phyloP scores from a whole-genome alignment of 805 yeast species.

The Candida stauntonica region DNA sequence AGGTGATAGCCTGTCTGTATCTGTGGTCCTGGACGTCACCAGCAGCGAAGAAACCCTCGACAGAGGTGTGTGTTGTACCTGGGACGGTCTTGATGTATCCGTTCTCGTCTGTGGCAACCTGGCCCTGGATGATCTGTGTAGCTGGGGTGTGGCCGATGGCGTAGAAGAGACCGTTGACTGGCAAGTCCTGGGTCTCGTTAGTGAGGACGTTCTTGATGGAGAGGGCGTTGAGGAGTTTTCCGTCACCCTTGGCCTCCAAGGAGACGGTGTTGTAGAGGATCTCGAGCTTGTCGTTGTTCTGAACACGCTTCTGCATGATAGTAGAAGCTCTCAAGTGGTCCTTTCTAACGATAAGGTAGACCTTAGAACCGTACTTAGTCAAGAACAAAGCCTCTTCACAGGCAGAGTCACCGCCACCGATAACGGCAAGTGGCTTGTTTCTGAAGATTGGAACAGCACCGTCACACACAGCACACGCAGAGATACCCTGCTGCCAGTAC shows the following conservation, averaged over 20 bases:
- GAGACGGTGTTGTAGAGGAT: conserved; percentile 83
- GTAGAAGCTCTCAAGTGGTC: conserved; percentile 92
- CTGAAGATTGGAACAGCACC: conserved; percentile 99
- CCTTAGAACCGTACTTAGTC: conserved; percentile 97
- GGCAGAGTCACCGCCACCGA: conserved; percentile 99
- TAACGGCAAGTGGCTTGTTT: conserved; percentile 94
- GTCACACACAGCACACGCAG: conserved; percentile 99
- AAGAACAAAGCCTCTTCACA: conserved; percentile 98
- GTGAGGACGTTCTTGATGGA: conserved; percentile 68
- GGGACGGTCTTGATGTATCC: conserved; percentile 90
- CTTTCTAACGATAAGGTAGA: conserved; percentile 87
- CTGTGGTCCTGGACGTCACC: conserved; percentile 98
- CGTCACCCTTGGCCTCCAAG: conserved; percentile 90
- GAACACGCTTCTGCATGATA: conserved; percentile 94
- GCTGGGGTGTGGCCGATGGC: conserved; percentile 99
- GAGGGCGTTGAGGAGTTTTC: conserved; percentile 67
- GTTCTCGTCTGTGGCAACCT: conserved; percentile 72
- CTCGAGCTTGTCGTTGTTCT: conserved; percentile 82
- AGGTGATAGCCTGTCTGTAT: conserved; percentile 98
- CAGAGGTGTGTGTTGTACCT: conserved; percentile 81
- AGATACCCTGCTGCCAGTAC: conserved; percentile 99
- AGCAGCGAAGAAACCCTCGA: conserved; percentile 93
- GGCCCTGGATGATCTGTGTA: conserved; percentile 71
- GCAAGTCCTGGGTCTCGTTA: conserved; percentile 61
- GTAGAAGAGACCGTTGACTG: conserved; percentile 89